A percentile compares a stretch with the other conserved stretches of the same genome.
phyloP scores from a whole-genome alignment of 1,284 basidiomycete genomes.

The Leccinum solheimii region DNA sequence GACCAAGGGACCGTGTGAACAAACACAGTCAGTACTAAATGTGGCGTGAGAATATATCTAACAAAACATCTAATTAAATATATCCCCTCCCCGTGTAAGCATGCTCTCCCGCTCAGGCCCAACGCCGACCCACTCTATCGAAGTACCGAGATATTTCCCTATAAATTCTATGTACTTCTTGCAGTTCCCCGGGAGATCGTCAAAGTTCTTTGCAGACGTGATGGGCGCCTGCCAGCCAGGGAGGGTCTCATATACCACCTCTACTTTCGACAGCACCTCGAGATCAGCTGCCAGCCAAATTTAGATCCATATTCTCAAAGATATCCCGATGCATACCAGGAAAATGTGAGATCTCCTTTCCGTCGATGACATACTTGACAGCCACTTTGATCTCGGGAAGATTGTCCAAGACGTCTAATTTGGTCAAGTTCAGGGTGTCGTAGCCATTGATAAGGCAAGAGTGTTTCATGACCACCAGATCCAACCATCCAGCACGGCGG shows the following conservation, averaged over 20 bases:
- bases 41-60: constrained; percentile 28
- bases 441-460: constrained; percentile 97
- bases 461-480: constrained; percentile 92
- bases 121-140: constrained; percentile 90
- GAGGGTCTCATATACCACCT: constrained; percentile 88
- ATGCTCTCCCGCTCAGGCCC: constrained; percentile 82
- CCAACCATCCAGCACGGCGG: constrained; percentile 96
- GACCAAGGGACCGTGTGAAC: constrained; percentile 33
- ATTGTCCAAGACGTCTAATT: constrained; percentile 90
- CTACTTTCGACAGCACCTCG: constrained; percentile 76
- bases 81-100: constrained; percentile 43
- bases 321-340: constrained; percentile 61
- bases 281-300: constrained; percentile 66
- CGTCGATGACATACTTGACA: constrained; percentile 79
- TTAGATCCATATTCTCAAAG: constrained; percentile 8
- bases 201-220: constrained; percentile 62
- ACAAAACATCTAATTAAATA: constrained; percentile 25
- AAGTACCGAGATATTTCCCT: constrained; percentile 78
- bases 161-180: constrained; percentile 88
- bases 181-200: constrained; percentile 85
- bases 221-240: constrained; percentile 93
- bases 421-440: constrained; percentile 91
- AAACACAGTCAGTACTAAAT: constrained; percentile 17
- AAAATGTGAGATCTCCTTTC: constrained; percentile 81
- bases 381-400: constrained; percentile 90